Evolutionary conservation across 345 rosid species (phyloP), one percentile per base, ranked within the genome.

Genomic region (Trapa bicornis): DNA sequence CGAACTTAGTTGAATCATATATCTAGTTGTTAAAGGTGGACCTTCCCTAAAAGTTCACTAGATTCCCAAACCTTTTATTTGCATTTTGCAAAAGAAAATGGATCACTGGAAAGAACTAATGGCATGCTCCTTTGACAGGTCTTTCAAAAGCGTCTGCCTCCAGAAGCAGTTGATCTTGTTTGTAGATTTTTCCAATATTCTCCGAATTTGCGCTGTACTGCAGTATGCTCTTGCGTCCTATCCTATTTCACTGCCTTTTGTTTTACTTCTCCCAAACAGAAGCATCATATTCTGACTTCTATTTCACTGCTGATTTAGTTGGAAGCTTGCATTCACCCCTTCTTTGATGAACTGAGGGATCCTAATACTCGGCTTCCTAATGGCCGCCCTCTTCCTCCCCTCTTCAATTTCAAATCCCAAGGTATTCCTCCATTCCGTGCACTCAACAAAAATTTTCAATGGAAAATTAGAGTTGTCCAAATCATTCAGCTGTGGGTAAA

Each of bases 151-250:
- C 87, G 92, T 38, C 77, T 94, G 62, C 95, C 99, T 48, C 97
- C 97, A 11, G 99, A 94, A 77, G 99, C 96, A 12, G 99, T 94
- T 61, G 99, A 94, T 74, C 95, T 94, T 61, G 89, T 94, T 54
- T 94, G 96, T 76, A 80, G 97, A 76, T 87, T 94, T 75, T 89
- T 94, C 73, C 99, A 94, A 70, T 91, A 94, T 75, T 94, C 99
- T 53, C 99, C 99, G 5, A 86, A 94, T 78, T 73, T 94, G 77
- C 83, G 99, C 71, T 90, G 96, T 81, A 94, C 99, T 54, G 96
- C 99, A 75, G 98, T 92, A 83, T 88, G 96, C 75, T 70, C 29
- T 32, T 43, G 17, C 41, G 52, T 43, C 45, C 65, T 50, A 60
- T 43, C 45, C 65, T 50, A 32, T 58, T 47, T 8, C 32, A 65